phyloP scores from a whole-genome alignment of 2,329 filamentous ascomycete genomes.

The Aspergillus hiratsukae region DNA sequence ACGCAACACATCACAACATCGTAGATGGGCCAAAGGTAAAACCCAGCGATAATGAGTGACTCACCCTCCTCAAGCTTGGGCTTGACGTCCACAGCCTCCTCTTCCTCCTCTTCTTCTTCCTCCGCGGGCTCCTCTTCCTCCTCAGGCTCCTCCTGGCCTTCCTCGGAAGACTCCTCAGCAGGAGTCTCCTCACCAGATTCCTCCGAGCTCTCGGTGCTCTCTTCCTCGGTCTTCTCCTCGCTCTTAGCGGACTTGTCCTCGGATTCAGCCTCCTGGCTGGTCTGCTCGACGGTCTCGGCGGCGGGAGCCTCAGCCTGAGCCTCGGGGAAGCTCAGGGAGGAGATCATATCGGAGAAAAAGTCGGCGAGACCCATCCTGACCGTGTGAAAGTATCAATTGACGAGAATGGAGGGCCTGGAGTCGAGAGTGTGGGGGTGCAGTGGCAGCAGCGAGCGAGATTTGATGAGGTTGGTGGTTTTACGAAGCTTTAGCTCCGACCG shows the following conservation, averaged over 20 bases:
- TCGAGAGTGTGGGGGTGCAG: conserved; percentile 16
- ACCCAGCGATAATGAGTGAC: conserved; percentile 36
- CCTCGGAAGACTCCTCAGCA: conserved; percentile 47
- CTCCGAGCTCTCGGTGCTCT: conserved; percentile 18
- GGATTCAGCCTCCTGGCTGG: conserved; percentile 47
- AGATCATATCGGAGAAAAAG: conserved; percentile 61
- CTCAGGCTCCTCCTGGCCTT: conserved; percentile 53
- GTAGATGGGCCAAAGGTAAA: neutral
- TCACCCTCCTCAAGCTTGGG: conserved; percentile 87
- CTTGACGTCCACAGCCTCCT: conserved; percentile 80
- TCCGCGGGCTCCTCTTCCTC: conserved; percentile 67
- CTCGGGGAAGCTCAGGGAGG: conserved; percentile 59
- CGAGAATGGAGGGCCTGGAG: conserved; percentile 24
- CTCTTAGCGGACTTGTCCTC: conserved; percentile 49
- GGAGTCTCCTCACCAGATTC: conserved; percentile 40
- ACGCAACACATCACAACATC: conserved; percentile 1
- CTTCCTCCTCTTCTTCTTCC: conserved; percentile 77
- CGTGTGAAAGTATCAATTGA: conserved; percentile 27
- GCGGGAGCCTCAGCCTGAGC: conserved; percentile 57
- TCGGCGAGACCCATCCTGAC: conserved; percentile 59
- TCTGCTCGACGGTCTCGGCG: conserved; percentile 48
- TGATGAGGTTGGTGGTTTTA: conserved; percentile 34
- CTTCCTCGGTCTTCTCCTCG: conserved; percentile 52
- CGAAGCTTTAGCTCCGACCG: conserved; percentile 28
- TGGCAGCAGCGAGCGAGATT: conserved; percentile 28